Conservation (phyloP, 2,329 filamentous ascomycete species). For the Fusarium newnesense region DNA sequence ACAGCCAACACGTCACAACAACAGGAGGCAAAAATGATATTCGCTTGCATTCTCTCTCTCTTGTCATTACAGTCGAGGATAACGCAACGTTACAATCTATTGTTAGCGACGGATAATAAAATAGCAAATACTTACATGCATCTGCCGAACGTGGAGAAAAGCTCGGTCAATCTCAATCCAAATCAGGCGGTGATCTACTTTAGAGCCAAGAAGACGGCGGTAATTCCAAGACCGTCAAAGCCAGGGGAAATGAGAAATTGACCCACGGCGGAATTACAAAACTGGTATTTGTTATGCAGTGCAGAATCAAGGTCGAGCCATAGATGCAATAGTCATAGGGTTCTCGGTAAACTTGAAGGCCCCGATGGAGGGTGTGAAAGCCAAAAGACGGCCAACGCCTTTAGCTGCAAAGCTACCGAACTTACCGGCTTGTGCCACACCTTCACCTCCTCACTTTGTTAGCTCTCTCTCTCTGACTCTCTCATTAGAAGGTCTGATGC, state of each 20-base stretch:
- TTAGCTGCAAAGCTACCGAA: slow-evolving; percentile 6
- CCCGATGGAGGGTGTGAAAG: slow-evolving; percentile 31
- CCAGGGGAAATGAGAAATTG: slow-evolving; percentile 22
- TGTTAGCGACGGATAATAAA: background rate
- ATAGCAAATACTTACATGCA: slow-evolving; percentile 15
- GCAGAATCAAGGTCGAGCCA: background rate
- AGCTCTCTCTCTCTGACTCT: background rate
- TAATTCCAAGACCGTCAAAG: slow-evolving; percentile 13
- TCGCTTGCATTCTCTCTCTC: background rate
- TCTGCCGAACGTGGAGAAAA: slow-evolving; percentile 34
- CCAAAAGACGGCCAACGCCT: background rate
- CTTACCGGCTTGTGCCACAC: slow-evolving; percentile 25
- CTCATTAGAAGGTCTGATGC: background rate
- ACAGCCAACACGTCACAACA: background rate
- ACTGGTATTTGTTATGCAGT: background rate
- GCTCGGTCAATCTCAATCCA: slow-evolving; percentile 11
- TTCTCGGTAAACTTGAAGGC: slow-evolving; percentile 22
- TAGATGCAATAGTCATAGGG: background rate
- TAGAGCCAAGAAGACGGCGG: background rate
- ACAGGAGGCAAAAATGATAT: background rate
- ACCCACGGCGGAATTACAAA: slow-evolving; percentile 1
- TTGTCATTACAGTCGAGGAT: background rate
- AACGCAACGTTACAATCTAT: slow-evolving; percentile 17
- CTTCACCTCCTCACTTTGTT: background rate
- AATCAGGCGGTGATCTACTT: slow-evolving; percentile 24